Evolutionary conservation across 2,329 filamentous ascomycete species (phyloP).

Genomic region (Neonectria sp.): DNA sequence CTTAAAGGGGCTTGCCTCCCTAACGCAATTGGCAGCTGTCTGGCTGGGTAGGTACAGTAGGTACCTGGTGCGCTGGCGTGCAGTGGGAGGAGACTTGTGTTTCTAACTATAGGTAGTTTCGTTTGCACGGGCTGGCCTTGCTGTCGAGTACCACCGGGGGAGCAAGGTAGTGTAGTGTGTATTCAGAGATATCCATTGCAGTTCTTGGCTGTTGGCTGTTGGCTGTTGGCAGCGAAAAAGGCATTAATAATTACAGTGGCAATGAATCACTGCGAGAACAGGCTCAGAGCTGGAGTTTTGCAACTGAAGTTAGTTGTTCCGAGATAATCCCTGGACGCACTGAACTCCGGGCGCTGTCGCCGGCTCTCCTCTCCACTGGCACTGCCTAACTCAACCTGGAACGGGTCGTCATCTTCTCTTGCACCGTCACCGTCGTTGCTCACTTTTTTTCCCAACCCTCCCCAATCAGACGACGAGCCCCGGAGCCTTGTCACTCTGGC

Average conservation of each 20-base stretch:
- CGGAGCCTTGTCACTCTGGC: conserved; percentile 22
- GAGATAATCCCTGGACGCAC: conserved; percentile 18
- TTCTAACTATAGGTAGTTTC: not conserved
- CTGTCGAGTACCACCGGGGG: not conserved
- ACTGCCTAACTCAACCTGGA: conserved; percentile 11
- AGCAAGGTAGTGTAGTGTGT: not conserved
- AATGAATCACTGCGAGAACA: conserved; percentile 15
- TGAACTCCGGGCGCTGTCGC: conserved; percentile 17
- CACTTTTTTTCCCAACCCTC: conserved; percentile 8
- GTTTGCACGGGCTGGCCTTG: not conserved
- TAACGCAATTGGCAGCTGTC: not conserved
- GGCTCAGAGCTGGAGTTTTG: conserved; percentile 18
- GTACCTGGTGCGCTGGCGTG: conserved; percentile 8
- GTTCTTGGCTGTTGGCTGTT: not conserved
- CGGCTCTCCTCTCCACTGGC: conserved; percentile 5
- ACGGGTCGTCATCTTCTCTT: conserved; percentile 21
- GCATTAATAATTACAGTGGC: conserved; percentile 16
- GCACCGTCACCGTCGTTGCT: conserved; percentile 6
- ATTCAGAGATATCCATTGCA: not conserved
- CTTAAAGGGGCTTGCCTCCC: conserved; percentile 19
- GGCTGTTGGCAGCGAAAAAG: not conserved
- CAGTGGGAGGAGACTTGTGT: not conserved
- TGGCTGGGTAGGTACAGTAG: not conserved
- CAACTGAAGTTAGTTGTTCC: conserved; percentile 19
- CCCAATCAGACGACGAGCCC: conserved; percentile 21